Evolutionary conservation across 2,329 filamentous ascomycete species (phyloP).

Genomic region (Penicillium psychrosexuale): DNA sequence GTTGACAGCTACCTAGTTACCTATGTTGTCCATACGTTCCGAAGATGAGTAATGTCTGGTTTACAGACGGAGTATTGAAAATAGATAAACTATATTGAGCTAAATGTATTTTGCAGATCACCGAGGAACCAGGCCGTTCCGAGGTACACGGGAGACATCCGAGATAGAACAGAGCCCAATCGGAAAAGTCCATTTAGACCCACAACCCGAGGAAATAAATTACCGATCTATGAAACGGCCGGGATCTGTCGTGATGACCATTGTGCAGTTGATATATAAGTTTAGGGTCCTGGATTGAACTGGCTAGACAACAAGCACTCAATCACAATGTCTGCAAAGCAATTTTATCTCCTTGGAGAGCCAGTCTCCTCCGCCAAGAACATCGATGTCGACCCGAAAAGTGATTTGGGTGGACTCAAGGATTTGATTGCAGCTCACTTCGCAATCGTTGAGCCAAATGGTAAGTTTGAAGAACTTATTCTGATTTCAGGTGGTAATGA

Average conservation of each 20-base stretch:
- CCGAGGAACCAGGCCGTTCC: neutral
- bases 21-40: neutral
- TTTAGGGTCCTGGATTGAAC: neutral
- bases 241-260: neutral
- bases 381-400: conserved; percentile 4
- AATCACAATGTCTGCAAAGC: conserved; percentile 16
- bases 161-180: neutral
- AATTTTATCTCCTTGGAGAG: conserved; percentile 25
- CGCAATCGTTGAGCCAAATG: conserved; percentile 12
- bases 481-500: neutral
- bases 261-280: conserved; percentile 1
- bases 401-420: conserved; percentile 4
- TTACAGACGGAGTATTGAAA: too few relatives aligned
- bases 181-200: neutral
- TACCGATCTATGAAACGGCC: conserved; percentile 1
- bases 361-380: conserved; percentile 2
- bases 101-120: neutral
- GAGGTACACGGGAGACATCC: neutral
- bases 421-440: conserved; percentile 12
- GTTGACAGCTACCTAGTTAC: neutral
- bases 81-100: too few relatives aligned
- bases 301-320: neutral
- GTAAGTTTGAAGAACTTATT: neutral
- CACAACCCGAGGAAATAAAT: conserved; percentile 2
- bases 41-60: neutral